phyloP scores from a whole-genome alignment of 2,329 filamentous ascomycete genomes.

The Aquanectria penicillioides region DNA sequence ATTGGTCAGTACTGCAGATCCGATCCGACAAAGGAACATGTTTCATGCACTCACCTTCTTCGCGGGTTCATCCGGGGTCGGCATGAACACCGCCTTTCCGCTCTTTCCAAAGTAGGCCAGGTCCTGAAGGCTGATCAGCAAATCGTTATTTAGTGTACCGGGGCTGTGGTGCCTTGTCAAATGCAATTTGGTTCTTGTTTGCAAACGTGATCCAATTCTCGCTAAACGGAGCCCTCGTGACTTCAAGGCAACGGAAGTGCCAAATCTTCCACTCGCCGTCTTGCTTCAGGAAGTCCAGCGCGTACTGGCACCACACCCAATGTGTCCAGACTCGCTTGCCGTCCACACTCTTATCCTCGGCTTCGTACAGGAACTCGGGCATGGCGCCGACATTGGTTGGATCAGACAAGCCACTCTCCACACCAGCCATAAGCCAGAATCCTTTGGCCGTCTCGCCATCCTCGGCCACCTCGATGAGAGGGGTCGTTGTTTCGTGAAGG shows the following conservation, averaged over 20 bases:
- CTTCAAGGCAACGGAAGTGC: conserved; percentile 15
- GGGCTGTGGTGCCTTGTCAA: neutral
- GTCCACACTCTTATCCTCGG: conserved; percentile 10
- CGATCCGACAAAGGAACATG: neutral
- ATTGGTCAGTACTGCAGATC: neutral
- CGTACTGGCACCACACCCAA: conserved; percentile 17
- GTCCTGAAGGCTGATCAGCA: neutral
- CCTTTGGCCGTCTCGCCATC: conserved; percentile 12
- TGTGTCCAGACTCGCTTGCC: conserved; percentile 11
- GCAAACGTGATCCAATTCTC: conserved; percentile 19
- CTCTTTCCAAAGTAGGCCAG: conserved; percentile 13
- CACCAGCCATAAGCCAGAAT: conserved; percentile 19
- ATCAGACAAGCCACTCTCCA: conserved; percentile 12
- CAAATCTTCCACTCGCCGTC: conserved; percentile 14
- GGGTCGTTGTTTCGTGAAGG: conserved; percentile 7
- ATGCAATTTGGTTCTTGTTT: conserved; percentile 15
- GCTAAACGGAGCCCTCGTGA: conserved; percentile 5
- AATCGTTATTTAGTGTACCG: neutral
- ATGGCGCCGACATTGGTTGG: conserved; percentile 3
- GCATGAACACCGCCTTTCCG: conserved; percentile 15
- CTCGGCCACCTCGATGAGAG: conserved; percentile 11
- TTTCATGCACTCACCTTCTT: conserved; percentile 4
- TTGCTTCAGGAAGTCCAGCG: conserved; percentile 10
- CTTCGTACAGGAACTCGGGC: conserved; percentile 13
- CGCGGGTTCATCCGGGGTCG: conserved; percentile 10